Conservation (phyloP, 1,284 basidiomycete species). For the Sanghuangporus weigelae region DNA sequence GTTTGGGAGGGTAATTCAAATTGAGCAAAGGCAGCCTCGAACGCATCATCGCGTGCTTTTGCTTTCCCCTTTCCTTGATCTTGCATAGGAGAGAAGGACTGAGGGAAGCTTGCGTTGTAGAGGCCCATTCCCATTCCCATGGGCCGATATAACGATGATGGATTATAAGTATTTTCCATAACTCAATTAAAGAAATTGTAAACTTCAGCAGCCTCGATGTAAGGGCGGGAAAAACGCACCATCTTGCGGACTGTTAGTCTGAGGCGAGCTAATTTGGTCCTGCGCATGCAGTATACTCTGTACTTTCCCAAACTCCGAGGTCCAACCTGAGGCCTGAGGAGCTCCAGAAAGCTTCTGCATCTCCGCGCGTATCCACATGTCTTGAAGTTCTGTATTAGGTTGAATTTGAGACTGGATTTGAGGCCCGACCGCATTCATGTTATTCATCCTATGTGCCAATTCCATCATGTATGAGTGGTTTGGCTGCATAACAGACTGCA, state of each 20-base stretch:
- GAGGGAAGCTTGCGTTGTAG: slow-evolving; percentile 29
- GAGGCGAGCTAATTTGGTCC: not conserved
- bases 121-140: slow-evolving; percentile 27
- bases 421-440: slow-evolving; percentile 24
- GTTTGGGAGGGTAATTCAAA: slow-evolving; percentile 38
- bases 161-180: slow-evolving; percentile 32
- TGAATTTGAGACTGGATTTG: slow-evolving; percentile 12
- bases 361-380: slow-evolving; percentile 8
- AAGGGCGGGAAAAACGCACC: slow-evolving; percentile 1
- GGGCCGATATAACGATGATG: slow-evolving; percentile 27
- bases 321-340: slow-evolving; percentile 36
- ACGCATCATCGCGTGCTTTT: slow-evolving; percentile 70
- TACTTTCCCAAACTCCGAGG: slow-evolving; percentile 40
- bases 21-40: slow-evolving; percentile 71
- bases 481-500: slow-evolving; percentile 22
- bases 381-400: slow-evolving; percentile 18
- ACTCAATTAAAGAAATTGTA: slow-evolving; percentile 10
- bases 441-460: slow-evolving; percentile 21
- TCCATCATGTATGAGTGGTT: not conserved
- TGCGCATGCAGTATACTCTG: not conserved
- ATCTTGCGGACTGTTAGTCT: not conserved
- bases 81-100: slow-evolving; percentile 25
- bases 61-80: slow-evolving; percentile 58
- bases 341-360: slow-evolving; percentile 21
- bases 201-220: too few species aligned